Conservation (phyloP, 192 early-diverging fungal genomes). For the Coemansia sp. region DNA sequence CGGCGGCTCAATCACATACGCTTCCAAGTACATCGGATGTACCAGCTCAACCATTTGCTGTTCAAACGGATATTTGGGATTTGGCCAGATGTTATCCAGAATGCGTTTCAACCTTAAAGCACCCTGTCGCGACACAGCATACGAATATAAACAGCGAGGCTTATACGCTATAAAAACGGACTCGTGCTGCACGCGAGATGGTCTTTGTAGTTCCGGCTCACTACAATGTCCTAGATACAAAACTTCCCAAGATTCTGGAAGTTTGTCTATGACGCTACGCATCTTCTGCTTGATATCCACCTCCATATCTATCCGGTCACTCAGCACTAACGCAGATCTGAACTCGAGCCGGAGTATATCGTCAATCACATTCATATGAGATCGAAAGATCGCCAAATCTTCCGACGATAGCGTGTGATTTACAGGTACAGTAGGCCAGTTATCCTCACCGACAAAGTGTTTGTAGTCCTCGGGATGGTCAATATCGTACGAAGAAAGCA, state of each 20-base stretch:
- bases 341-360: conserved; percentile 25
- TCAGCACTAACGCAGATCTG: conserved; percentile 21
- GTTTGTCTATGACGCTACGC: conserved; percentile 3
- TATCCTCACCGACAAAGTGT: conserved; percentile 27
- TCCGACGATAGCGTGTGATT: conserved; percentile 14
- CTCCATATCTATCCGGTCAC: conserved; percentile 17
- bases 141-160: no score
- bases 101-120: no score
- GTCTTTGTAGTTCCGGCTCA: not conserved
- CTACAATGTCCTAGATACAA: conserved; percentile 27
- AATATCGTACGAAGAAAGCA: conserved; percentile 18
- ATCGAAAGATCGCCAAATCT: conserved; percentile 23
- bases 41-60: no score
- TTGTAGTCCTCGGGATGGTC: conserved; percentile 20
- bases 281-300: not conserved
- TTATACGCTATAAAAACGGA: no score
- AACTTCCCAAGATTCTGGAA: conserved; percentile 20
- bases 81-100: no score
- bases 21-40: no score
- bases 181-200: no score
- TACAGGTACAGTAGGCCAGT: conserved; percentile 8
- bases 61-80: no score
- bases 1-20: no score
- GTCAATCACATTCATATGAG: conserved; percentile 34
- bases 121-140: no score